Base-by-base conservation (phyloP, 2,329 filamentous ascomycete species). In the Trichoderma polysporum region DNA sequence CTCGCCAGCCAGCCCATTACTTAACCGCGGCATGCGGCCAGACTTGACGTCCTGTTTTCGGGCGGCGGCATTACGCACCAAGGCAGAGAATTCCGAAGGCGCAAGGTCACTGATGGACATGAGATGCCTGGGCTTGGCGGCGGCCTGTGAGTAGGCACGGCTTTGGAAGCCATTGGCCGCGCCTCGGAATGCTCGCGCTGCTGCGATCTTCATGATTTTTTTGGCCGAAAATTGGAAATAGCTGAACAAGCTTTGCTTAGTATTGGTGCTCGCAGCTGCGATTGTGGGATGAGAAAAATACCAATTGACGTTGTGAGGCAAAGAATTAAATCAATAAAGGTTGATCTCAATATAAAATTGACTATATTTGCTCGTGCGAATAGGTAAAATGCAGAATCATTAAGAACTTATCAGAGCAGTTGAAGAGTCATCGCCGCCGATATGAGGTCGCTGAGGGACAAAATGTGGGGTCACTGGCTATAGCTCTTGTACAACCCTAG, bases 41-140 rank as follows among this genome's bases (percentile, higher is more conserved):
- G 88, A 86, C 78, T 96, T 97, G 81, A 94, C 88, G 66, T 88
- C 83, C 64, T 86, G 79, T 79, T 98, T 98, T 81, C 92, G 88
- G 50, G 85, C 80, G 27, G 88, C 84, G 59, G 93, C 94, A 88
- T 94, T 94, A 76, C 89, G 88, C 67, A 99, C 90, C 66, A 99
- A 86, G 27, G 87, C 88, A 37, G 89, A 87, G 74, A 99, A 88
- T 80, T 99, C 95, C 53, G 85, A 81, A 7, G 92, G 85, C 1
- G 89, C 89, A 67, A 99, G 86, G 76, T 99, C 94, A 62, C 89
- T 89, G 74, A 97, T 97, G 64, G 93, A 96, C 80, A 97, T 90
- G 61, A 99, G 85, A 84, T 98, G 94, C 71, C 95, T 90, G 57
- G 93, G 91, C 35, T 73, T 70, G 13, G 50, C 29, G 53, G 53